Conservation (phyloP, 305 asterid species). For the Solanum aculeatissimum region DNA sequence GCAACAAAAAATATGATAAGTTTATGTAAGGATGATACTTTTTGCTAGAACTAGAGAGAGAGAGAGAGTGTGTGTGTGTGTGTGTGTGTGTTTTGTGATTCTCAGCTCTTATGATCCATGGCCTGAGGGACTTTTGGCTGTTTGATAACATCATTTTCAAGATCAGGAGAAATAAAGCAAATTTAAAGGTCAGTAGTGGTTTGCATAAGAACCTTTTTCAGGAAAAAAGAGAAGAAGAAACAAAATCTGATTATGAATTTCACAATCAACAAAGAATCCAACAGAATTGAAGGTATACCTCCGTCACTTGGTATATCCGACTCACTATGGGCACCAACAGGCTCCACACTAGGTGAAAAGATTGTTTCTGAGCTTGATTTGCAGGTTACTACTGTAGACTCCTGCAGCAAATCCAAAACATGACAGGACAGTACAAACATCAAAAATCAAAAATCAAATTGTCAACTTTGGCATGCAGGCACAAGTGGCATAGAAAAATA, state of each 20-base stretch:
- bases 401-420: slow-evolving; percentile 31
- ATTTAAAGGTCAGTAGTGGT: background rate
- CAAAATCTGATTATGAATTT: background rate
- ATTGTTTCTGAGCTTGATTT: slow-evolving; percentile 58
- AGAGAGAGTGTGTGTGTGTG: background rate
- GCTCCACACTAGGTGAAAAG: slow-evolving; percentile 73
- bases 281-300: slow-evolving; percentile 30
- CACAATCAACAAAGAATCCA: background rate
- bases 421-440: slow-evolving; percentile 6
- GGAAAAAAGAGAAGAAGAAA: background rate
- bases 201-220: background rate
- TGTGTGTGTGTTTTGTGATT: too few relatives aligned
- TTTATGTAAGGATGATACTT: background rate
- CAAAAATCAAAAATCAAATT: background rate
- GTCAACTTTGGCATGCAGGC: background rate
- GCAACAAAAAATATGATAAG: background rate
- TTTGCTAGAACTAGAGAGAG: background rate
- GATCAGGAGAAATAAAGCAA: background rate
- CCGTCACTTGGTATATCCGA: slow-evolving; percentile 19
- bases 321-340: slow-evolving; percentile 23
- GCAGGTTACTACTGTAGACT: slow-evolving; percentile 35
- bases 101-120: background rate
- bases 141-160: background rate
- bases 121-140: background rate
- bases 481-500: background rate